Conservation (phyloP, 768 basidiomycete species). For the Phlebiopsis gigantea region DNA sequence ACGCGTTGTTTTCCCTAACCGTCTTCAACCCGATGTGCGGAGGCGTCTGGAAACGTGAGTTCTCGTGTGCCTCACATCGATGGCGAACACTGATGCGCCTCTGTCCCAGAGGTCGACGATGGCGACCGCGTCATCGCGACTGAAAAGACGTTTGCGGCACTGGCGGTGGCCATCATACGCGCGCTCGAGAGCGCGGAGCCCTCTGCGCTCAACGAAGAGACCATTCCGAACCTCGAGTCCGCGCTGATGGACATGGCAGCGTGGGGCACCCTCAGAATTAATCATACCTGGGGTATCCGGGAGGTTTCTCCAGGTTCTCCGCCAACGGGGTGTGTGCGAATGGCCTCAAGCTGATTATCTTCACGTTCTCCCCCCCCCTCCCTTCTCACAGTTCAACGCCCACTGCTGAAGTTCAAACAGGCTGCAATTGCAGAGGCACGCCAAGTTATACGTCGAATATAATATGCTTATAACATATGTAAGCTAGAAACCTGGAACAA, state of each 20-base stretch:
- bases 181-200: neutral
- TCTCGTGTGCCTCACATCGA: neutral
- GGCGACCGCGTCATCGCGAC: constrained; percentile 1
- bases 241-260: neutral
- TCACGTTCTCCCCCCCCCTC: too few relatives aligned
- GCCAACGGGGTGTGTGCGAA: neutral
- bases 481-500: too few relatives aligned
- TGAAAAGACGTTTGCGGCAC: constrained; percentile 1
- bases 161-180: neutral
- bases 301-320: too few relatives aligned
- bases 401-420: too few relatives aligned
- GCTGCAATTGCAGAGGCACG: too few relatives aligned
- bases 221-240: neutral
- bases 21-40: neutral
- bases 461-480: too few relatives aligned
- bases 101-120: constrained; percentile 5
- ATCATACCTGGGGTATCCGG: neutral
- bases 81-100: neutral
- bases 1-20: neutral
- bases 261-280: neutral
- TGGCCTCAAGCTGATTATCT: neutral
- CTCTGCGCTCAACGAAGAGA: neutral
- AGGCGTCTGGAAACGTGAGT: neutral
- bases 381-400: too few relatives aligned
- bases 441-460: too few relatives aligned